phyloP scores from a whole-genome alignment of 768 basidiomycete genomes.

The Russula sp. region DNA sequence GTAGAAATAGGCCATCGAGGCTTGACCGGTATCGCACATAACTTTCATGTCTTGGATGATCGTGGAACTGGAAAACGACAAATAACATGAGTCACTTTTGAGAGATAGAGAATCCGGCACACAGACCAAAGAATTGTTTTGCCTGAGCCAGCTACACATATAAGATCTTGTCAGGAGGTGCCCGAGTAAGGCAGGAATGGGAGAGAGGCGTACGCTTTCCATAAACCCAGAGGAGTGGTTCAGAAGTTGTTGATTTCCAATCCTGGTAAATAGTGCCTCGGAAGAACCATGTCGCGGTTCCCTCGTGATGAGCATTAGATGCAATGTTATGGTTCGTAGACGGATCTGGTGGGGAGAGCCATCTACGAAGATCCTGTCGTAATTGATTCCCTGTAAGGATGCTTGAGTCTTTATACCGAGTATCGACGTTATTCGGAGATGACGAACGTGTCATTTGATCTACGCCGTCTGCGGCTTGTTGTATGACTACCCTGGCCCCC shows the following conservation, averaged over 20 bases:
- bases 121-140: constrained; percentile 18
- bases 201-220: constrained; percentile 10
- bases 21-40: background rate
- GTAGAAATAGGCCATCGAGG: constrained; percentile 9
- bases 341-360: constrained; percentile 17
- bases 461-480: background rate
- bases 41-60: constrained; percentile 5
- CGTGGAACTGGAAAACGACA: background rate
- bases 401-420: background rate
- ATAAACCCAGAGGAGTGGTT: constrained; percentile 1
- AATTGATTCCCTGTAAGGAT: background rate
- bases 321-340: constrained; percentile 4
- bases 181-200: too few relatives aligned
- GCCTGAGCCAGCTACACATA: constrained; percentile 11
- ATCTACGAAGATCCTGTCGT: background rate
- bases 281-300: constrained; percentile 12
- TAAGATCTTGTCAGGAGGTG: background rate
- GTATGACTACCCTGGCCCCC: too few relatives aligned
- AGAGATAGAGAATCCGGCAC: too few relatives aligned
- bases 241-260: constrained; percentile 1
- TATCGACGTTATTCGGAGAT: too few relatives aligned
- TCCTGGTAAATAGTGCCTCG: background rate
- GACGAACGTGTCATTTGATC: background rate
- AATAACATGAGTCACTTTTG: background rate
- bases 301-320: background rate